These are phyloP conservation scores for Neopestalotiopsis sp. DNA, from an alignment of 2,329 filamentous ascomycete genomes.

Conservation along the genomic window DNA sequence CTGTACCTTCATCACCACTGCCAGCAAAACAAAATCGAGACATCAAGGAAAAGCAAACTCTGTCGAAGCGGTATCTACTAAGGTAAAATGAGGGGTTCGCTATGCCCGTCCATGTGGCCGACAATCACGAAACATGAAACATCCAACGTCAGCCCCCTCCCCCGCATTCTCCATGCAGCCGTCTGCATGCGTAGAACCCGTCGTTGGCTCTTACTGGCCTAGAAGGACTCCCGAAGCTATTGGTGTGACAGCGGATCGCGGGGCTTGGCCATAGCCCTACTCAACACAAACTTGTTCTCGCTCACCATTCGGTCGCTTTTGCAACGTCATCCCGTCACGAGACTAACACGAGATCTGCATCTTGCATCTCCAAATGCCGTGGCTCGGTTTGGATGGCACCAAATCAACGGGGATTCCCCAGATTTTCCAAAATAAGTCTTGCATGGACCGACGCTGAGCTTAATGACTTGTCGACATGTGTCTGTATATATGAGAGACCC, in stretches of 20 bases:
- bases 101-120: neutral
- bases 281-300: neutral
- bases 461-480: neutral
- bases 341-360: conserved; percentile 1
- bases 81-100: neutral
- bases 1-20: too few species aligned
- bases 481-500: neutral
- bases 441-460: neutral
- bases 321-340: conserved; percentile 14
- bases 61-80: neutral
- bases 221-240: neutral
- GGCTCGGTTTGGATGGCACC: neutral
- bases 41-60: neutral
- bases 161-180: neutral
- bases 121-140: neutral
- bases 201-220: neutral
- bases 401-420: neutral
- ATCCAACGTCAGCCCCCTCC: neutral
- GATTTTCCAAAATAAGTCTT: neutral
- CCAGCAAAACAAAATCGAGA: too few species aligned
- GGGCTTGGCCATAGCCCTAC: neutral
- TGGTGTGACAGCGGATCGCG: neutral
- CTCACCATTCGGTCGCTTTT: too few species aligned
- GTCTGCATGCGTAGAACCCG: neutral
- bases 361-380: conserved; percentile 4